Conservation (phyloP, 805 yeast species). For the Starmerella asiatica region DNA sequence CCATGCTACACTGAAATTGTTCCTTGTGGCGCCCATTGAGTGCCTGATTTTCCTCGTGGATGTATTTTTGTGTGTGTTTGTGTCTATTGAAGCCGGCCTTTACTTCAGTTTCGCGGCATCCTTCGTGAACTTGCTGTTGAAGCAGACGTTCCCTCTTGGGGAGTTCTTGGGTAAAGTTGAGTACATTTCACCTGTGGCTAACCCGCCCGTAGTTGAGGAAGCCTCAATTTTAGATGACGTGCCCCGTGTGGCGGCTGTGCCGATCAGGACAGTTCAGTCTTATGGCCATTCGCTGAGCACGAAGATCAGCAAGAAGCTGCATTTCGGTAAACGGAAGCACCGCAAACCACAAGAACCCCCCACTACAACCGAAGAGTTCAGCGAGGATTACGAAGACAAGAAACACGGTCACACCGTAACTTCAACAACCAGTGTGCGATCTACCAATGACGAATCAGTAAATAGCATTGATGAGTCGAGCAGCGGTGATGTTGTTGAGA, state of each 20-base stretch:
- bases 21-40: slow-evolving; percentile 63
- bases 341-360: too few relatives aligned
- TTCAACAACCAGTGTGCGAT: too few relatives aligned
- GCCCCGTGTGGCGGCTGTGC: neutral
- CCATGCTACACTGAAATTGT: slow-evolving; percentile 39
- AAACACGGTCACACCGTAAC: neutral
- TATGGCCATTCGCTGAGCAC: neutral
- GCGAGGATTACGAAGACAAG: neutral
- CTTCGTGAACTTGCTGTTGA: slow-evolving; percentile 55
- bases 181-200: slow-evolving; percentile 46
- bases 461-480: neutral
- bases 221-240: neutral
- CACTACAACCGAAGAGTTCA: neutral
- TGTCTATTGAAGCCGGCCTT: slow-evolving; percentile 75
- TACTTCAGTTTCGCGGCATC: slow-evolving; percentile 85
- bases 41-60: slow-evolving; percentile 58
- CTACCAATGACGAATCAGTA: neutral
- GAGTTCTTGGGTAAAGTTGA: slow-evolving; percentile 66
- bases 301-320: neutral
- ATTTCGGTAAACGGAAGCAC: neutral
- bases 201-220: slow-evolving; percentile 36
- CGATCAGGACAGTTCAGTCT: slow-evolving; percentile 2
- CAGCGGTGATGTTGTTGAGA: slow-evolving; percentile 5
- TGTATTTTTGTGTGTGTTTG: slow-evolving; percentile 59
- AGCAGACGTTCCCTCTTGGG: slow-evolving; percentile 70